Evolutionary conservation across 805 yeast genomes (phyloP).

Genomic region (Phaffomyces opuntiae): DNA sequence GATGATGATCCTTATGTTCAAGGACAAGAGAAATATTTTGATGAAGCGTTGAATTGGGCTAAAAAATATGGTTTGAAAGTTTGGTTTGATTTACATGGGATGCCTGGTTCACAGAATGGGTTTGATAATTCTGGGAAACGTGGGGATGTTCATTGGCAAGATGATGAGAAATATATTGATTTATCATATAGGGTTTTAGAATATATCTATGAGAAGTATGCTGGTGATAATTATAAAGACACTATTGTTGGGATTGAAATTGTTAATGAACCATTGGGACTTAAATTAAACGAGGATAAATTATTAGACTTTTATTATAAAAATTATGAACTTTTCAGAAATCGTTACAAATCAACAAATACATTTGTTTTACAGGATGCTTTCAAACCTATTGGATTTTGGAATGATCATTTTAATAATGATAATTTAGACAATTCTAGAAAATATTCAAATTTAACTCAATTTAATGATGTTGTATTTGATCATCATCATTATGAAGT

Average conservation of each 20-base stretch:
- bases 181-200: conserved; percentile 45
- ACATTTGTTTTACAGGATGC: conserved; percentile 61
- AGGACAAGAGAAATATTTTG: conserved; percentile 60
- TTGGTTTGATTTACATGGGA: conserved; percentile 75
- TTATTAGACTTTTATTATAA: conserved; percentile 28
- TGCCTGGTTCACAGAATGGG: conserved; percentile 82
- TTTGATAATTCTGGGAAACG: conserved; percentile 76
- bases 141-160: conserved; percentile 36
- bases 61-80: conserved; percentile 50
- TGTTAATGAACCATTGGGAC: conserved; percentile 65
- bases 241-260: conserved; percentile 65
- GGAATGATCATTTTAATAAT: conserved; percentile 40
- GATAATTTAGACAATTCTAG: conserved; percentile 22
- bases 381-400: conserved; percentile 46
- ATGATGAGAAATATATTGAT: conserved; percentile 32
- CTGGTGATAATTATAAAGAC: conserved; percentile 39
- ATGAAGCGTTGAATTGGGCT: conserved; percentile 65
- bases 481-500: conserved; percentile 94
- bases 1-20: conserved; percentile 55
- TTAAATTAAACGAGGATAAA: conserved; percentile 34
- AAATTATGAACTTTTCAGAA: conserved; percentile 24
- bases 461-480: conserved; percentile 54
- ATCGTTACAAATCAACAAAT: conserved; percentile 20
- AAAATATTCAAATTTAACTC: conserved; percentile 7
- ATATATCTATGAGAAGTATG: conserved; percentile 46